phyloP scores from a whole-genome alignment of 1,284 basidiomycete species.

The Cryptococcus floricola region DNA sequence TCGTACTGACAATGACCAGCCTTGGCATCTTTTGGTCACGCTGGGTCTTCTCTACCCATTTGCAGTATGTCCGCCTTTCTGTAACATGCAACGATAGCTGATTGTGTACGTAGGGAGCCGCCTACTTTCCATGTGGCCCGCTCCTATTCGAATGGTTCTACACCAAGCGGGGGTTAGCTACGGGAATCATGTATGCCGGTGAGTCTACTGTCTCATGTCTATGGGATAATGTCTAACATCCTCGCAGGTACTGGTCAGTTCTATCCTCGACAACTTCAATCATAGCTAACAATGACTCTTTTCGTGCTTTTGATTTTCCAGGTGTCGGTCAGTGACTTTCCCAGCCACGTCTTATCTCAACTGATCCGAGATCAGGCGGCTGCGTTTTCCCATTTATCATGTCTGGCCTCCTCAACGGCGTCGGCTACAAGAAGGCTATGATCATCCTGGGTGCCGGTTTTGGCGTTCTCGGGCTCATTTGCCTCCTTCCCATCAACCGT shows the following conservation, averaged over 20 bases:
- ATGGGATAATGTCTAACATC: too few species aligned
- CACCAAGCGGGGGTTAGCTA: constrained; percentile 40
- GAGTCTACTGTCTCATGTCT: background rate
- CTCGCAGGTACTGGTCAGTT: too few species aligned
- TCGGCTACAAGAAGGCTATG: constrained; percentile 48
- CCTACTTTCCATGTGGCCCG: constrained; percentile 45
- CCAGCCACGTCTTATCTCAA: too few species aligned
- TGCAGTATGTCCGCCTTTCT: background rate
- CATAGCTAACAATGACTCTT: too few species aligned
- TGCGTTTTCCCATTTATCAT: constrained; percentile 46
- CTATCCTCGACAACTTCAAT: too few species aligned
- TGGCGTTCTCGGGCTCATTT: constrained; percentile 24
- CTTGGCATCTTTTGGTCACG: background rate
- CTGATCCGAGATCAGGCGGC: constrained; percentile 23
- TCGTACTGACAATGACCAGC: background rate
- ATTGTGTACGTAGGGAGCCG: constrained; percentile 8
- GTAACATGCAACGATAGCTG: too few species aligned
- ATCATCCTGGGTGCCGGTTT: constrained; percentile 40
- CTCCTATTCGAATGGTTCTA: constrained; percentile 48
- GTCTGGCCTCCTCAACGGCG: constrained; percentile 29
- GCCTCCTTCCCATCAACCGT: constrained; percentile 40
- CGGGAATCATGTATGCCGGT: constrained; percentile 45
- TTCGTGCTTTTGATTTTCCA: too few species aligned
- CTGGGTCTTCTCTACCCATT: background rate
- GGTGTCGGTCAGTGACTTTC: too few species aligned